phyloP scores from a whole-genome alignment of 805 yeast genomes.

The Schizosaccharomyces pombe region DNA sequence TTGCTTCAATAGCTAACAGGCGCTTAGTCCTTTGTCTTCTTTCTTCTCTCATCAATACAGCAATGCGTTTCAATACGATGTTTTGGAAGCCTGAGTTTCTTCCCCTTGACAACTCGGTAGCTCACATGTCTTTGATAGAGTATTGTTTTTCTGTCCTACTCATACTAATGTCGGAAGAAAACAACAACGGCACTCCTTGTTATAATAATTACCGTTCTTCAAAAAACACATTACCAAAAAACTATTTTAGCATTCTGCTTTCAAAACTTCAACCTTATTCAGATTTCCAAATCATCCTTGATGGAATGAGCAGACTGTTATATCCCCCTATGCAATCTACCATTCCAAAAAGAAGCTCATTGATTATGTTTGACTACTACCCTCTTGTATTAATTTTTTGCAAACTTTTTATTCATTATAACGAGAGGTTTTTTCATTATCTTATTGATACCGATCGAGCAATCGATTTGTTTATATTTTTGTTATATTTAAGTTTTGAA shows the following conservation, averaged over 20 bases:
- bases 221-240: background rate
- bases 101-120: background rate
- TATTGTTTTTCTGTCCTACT: background rate
- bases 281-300: slow-evolving; percentile 17
- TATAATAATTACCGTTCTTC: slow-evolving; percentile 26
- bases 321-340: slow-evolving; percentile 20
- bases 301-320: slow-evolving; percentile 13
- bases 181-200: slow-evolving; percentile 17
- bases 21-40: slow-evolving; percentile 26
- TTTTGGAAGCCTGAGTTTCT: background rate
- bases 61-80: background rate
- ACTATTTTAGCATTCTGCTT: slow-evolving; percentile 15
- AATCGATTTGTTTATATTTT: slow-evolving; percentile 28
- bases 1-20: slow-evolving; percentile 20
- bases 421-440: slow-evolving; percentile 6
- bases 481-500: slow-evolving; percentile 34
- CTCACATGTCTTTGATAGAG: background rate
- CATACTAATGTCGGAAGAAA: slow-evolving; percentile 8
- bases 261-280: slow-evolving; percentile 16
- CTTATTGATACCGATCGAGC: slow-evolving; percentile 25
- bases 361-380: background rate
- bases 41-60: slow-evolving; percentile 46
- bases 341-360: slow-evolving; percentile 6
- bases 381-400: background rate
- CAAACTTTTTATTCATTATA: background rate